These are phyloP conservation scores for Parathielavia hyrcaniae DNA, from an alignment of 495 filamentous ascomycete species.

Conservation along the genomic window DNA sequence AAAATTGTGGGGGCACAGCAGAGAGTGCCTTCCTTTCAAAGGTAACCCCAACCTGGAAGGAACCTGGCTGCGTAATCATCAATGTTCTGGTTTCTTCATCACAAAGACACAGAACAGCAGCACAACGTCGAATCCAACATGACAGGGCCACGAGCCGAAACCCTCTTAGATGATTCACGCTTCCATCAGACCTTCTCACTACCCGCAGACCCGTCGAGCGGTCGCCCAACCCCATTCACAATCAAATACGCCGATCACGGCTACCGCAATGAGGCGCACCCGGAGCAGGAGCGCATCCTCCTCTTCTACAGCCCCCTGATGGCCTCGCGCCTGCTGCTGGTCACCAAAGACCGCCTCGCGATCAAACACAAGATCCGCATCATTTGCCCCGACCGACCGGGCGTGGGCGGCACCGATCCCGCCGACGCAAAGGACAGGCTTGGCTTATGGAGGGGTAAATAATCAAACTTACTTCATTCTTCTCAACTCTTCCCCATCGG, in stretches of 20 bases:
- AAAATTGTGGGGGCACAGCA: no score
- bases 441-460: not conserved
- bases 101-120: no score
- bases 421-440: not conserved
- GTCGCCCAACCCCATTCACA: not conserved
- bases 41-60: no score
- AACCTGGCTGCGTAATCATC: no score
- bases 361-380: conserved; percentile 1
- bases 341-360: not conserved
- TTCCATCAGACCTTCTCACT: not conserved
- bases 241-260: not conserved
- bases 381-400: not conserved
- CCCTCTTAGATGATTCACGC: not conserved
- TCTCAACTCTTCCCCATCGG: no score
- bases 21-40: no score
- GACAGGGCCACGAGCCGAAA: not conserved
- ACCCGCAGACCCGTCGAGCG: not conserved
- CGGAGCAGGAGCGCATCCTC: not conserved
- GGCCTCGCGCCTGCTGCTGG: not conserved
- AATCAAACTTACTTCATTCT: no score
- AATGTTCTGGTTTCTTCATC: no score
- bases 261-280: not conserved
- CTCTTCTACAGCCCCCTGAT: not conserved
- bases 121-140: no score
- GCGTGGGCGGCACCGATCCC: not conserved